A percentile compares a stretch with the other conserved stretches of the same genome.
phyloP scores from a whole-genome alignment of 2,329 filamentous ascomycete genomes.

The Ascochyta pisi region DNA sequence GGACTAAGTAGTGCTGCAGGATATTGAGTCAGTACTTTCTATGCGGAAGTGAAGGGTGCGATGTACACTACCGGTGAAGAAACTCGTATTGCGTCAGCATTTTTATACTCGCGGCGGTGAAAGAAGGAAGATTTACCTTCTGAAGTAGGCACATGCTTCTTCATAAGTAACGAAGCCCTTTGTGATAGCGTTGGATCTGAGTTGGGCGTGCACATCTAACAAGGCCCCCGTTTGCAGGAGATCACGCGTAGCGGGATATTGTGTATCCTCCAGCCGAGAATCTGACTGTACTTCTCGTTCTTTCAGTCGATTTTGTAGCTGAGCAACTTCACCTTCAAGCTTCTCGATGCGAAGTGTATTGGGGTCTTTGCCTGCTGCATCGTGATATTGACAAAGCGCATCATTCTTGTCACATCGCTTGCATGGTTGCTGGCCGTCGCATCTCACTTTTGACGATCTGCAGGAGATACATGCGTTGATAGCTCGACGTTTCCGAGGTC shows the following conservation, averaged over 20 bases:
- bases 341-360: conserved; percentile 34
- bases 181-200: conserved; percentile 28
- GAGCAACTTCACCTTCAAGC: conserved; percentile 34
- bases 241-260: not conserved
- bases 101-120: not conserved
- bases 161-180: conserved; percentile 35
- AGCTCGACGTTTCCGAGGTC: conserved; percentile 42
- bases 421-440: conserved; percentile 42
- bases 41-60: not conserved
- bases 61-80: conserved; percentile 42
- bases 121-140: not conserved
- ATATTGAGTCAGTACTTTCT: conserved; percentile 22
- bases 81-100: conserved; percentile 17
- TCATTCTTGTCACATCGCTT: conserved; percentile 38
- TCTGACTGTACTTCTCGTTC: not conserved
- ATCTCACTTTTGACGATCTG: conserved; percentile 43
- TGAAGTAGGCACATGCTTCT: conserved; percentile 29
- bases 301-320: conserved; percentile 23
- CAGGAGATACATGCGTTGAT: conserved; percentile 43
- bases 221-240: not conserved
- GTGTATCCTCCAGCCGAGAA: not conserved
- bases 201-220: not conserved
- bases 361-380: conserved; percentile 32
- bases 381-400: conserved; percentile 34
- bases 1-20: conserved; percentile 55